Percentiles rank a stretch among this genome's conserved stretches.
phyloP scores from a whole-genome alignment of 208 protist genomes.

The Leishmania tarentolae region DNA sequence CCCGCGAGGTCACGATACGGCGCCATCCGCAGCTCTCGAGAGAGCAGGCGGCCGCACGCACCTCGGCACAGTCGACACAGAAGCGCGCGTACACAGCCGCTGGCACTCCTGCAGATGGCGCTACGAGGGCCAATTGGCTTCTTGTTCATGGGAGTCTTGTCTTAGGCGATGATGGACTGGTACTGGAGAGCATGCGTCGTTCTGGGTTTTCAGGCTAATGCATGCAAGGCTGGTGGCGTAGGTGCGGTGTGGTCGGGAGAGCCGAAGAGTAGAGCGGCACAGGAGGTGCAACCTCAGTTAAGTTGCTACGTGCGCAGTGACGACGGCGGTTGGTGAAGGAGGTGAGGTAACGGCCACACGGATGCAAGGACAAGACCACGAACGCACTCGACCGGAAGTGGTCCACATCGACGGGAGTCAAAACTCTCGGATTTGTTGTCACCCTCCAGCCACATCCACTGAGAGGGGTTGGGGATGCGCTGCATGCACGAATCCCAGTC shows the following conservation, averaged over 20 bases:
- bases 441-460: slow-evolving; percentile 85
- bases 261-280: neutral
- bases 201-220: too few species aligned
- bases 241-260: too few species aligned
- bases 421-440: slow-evolving; percentile 78
- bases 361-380: slow-evolving; percentile 54
- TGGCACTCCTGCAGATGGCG: neutral
- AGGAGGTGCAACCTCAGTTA: neutral
- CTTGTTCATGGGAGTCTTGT: neutral
- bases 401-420: slow-evolving; percentile 71
- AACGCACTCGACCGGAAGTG: slow-evolving; percentile 78
- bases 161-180: too few species aligned
- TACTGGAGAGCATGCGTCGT: too few species aligned
- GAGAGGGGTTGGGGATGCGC: slow-evolving; percentile 36
- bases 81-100: neutral
- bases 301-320: neutral
- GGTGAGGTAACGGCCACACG: slow-evolving; percentile 34
- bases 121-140: neutral
- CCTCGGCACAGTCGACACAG: neutral
- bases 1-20: neutral
- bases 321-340: neutral
- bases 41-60: neutral
- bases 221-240: too few species aligned
- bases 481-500: slow-evolving; percentile 79
- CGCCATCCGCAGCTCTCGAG: neutral